Percentiles rank a stretch among this genome's conserved stretches.
Evolutionary conservation across 257 asterid genomes (phyloP).

Genomic region (Penstemon davidsonii): DNA sequence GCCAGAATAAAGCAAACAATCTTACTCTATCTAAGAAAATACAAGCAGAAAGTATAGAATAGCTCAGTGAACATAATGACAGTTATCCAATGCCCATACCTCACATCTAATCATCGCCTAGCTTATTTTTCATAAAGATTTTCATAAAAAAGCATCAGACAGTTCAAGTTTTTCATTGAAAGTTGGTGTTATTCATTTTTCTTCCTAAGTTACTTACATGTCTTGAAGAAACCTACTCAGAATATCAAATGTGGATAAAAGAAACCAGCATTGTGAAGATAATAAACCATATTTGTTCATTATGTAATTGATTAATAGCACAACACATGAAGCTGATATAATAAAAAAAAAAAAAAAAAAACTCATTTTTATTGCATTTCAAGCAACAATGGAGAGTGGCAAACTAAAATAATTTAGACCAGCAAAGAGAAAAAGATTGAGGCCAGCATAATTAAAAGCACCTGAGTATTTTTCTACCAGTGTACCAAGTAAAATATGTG

Average conservation of each 20-base stretch:
- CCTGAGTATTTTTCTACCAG: constrained; percentile 3
- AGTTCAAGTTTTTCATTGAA: not conserved
- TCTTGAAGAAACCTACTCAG: constrained; percentile 4
- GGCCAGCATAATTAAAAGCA: constrained; percentile 18
- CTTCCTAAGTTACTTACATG: not conserved
- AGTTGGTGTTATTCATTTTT: not conserved
- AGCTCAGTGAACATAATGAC: not conserved
- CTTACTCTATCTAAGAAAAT: not conserved
- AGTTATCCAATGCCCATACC: not conserved
- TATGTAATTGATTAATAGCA: constrained; percentile 3
- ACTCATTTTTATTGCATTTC: constrained; percentile 5
- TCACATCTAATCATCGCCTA: not conserved
- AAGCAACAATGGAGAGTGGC: not conserved
- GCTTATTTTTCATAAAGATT: not conserved
- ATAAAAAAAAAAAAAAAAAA: too few species aligned
- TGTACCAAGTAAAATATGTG: constrained; percentile 2
- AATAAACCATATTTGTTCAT: not conserved
- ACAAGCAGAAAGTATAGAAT: constrained; percentile 1
- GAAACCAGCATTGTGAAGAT: not conserved
- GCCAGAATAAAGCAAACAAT: not conserved
- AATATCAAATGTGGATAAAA: constrained; percentile 15
- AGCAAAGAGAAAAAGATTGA: constrained; percentile 7
- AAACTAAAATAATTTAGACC: constrained; percentile 8
- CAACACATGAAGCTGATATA: constrained; percentile 3
- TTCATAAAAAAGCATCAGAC: not conserved